Base-by-base conservation (phyloP, 208 protist species). In the Trypanosoma vivax region DNA sequence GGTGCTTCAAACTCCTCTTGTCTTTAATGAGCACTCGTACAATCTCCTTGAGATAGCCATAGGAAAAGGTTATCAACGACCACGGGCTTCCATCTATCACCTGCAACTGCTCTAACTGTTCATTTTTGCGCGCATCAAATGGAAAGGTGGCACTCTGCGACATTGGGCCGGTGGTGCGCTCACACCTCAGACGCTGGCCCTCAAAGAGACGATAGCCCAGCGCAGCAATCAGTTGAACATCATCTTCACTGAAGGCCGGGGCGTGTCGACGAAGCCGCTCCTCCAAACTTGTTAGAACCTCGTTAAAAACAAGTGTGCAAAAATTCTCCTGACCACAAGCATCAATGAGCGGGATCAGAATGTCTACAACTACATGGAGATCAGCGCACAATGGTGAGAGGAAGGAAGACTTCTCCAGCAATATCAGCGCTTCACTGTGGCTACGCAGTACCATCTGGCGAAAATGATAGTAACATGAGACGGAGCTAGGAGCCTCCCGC, bases 71-170 rank as follows among this genome's bases (percentile, higher is more conserved):
- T 42, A 79, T 76, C 23, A 92, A 46, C 1, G 85, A 76, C 71
- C 77, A 85, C 25, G 85, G 85, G 35, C 80, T 81, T 13, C 85
- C 85, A 50, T 86, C 80, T 80, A 92, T 92, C 47, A 92, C 85
- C 31, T 85, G 73, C 51, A 92, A 69, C 60, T 92, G 80, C 70
- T 89, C 80, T 68, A 89, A 73, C 46, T 92, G 84, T 2, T 53
- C 79, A 23, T 72, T 76, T 37, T 60, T 70, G 11, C 69, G 70
- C 23, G 63, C 56, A 55, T 87, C 79, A 27, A 83, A 80, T 19
- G 6, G 28, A 10, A 47, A 29, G 6, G 5, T 39, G 27, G 37
- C 33, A 14, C 45, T 43, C 28, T 49, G 35, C 25, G 18, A 11
- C 24, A n/a, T 33, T 24, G 45, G 42, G 16, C 33, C 21, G 9